Base-by-base conservation (phyloP, 2,329 filamentous ascomycete species). In the Alternaria solani region DNA sequence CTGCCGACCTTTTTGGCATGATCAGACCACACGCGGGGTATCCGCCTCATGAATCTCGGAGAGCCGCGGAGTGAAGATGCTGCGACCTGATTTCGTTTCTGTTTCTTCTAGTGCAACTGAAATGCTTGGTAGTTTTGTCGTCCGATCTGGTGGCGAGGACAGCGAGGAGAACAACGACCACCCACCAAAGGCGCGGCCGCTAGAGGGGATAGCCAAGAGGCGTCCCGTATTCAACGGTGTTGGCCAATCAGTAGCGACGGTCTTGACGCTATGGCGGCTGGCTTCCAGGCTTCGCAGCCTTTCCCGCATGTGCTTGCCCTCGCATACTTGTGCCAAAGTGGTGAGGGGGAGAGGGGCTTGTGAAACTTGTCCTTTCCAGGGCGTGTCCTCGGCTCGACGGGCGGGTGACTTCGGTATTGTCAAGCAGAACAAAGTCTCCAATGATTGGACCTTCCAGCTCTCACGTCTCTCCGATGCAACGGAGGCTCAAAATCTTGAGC, bases 1-100 rank as follows among this genome's bases (percentile, higher is more conserved):
- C 75, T 36, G 69, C 64, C 30, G 73, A 76, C 57, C 75, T 70
- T 58, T 77, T 78, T 39, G 75, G 75, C 75, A 78, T 78, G 26
- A 64, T 67, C 51, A 60, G 47, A 62, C 55, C 39, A 46, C 51
- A 55, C 32, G 54, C 55, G 51, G 51, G 53, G 55, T 57, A 44
- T 18, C 34, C 52, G 18, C 62, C 51, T 55, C 62, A 63, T 55
- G 43, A 16, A 41, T 28, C 1, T 51, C 28, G 38, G 51, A 30
- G 18, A 32, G 25, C 20, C 38, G 26, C n/a, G 39, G 32, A 32
- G 23, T 23, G 9, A 42, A 26, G 25, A 28, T 30, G 26, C 8
- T 28, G 53, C 25, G 47, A 38, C 18, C n/a, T 20, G n/a, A 28
- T 18, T 12, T 38, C 43, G 48, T 51, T 26, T 36, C 20, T 56